Evolutionary conservation across 495 filamentous ascomycete genomes (phyloP).

Genomic region (Cladorrhinum samala): DNA sequence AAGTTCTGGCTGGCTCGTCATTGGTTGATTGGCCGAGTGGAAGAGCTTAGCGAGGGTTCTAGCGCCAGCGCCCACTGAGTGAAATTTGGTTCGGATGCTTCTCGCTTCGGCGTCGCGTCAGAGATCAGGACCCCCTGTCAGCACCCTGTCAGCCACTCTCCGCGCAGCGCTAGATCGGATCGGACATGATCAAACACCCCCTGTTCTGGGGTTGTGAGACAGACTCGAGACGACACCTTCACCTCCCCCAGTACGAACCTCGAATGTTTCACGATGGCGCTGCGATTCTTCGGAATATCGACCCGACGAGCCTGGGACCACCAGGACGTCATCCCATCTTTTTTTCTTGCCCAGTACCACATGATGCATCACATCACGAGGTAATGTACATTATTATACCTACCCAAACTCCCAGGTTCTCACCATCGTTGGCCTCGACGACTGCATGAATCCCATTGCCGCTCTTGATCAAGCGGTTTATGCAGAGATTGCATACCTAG

Average conservation of each 20-base stretch:
- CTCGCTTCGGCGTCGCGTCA: constrained; percentile 22
- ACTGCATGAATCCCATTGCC: no score
- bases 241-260: neutral
- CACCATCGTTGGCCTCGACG: no score
- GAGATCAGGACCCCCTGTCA: constrained; percentile 19
- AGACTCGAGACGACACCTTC: constrained; percentile 20
- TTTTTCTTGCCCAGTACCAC: no score
- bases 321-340: neutral
- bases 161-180: constrained; percentile 19
- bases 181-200: constrained; percentile 23
- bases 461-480: no score
- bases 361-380: neutral
- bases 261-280: no score
- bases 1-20: no score
- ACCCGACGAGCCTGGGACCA: neutral
- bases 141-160: constrained; percentile 25
- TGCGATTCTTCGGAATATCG: neutral
- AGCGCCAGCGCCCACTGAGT: neutral
- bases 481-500: no score
- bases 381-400: no score
- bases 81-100: constrained; percentile 17
- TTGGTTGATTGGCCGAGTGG: no score
- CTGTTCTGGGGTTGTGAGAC: constrained; percentile 21
- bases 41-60: neutral
- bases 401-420: no score